Conservation (phyloP, 345 rosid species). For the Firmiana major region DNA sequence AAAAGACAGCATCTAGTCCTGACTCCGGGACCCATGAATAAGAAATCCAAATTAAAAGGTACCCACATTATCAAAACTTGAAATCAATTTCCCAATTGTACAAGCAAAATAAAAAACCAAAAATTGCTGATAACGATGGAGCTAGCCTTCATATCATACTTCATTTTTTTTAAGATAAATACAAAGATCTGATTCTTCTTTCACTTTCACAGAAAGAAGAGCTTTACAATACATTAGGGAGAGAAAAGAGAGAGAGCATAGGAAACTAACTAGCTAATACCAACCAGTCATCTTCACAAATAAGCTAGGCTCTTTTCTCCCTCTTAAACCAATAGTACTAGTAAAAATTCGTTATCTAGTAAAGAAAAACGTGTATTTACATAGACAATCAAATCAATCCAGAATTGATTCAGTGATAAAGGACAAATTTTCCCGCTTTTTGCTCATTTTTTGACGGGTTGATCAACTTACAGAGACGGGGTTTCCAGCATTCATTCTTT, state of each 20-base stretch:
- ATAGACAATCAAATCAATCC: not conserved
- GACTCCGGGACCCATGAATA: constrained; percentile 20
- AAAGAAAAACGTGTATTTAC: constrained; percentile 10
- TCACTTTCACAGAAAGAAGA: constrained; percentile 22
- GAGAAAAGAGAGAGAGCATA: not conserved
- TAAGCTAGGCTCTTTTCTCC: not conserved
- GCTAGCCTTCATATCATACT: not conserved
- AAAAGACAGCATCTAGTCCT: constrained; percentile 31
- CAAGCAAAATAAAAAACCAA: not conserved
- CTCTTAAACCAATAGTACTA: not conserved
- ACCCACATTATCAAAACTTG: not conserved
- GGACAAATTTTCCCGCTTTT: constrained; percentile 14
- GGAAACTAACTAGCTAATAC: not conserved
- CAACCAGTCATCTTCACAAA: not conserved
- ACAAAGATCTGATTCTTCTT: constrained; percentile 21
- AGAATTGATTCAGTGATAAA: not conserved
- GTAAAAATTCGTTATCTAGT: not conserved
- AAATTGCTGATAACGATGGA: not conserved
- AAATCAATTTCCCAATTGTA: not conserved
- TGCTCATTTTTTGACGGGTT: not conserved
- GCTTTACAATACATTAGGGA: constrained; percentile 13
- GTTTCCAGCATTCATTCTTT: not conserved
- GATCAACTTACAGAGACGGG: not conserved
- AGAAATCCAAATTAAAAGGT: not conserved
- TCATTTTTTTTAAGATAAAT: not conserved